These are phyloP conservation scores for Kazachstania kunashirensis DNA, from an alignment of 805 yeast species.

Conservation along the genomic window DNA sequence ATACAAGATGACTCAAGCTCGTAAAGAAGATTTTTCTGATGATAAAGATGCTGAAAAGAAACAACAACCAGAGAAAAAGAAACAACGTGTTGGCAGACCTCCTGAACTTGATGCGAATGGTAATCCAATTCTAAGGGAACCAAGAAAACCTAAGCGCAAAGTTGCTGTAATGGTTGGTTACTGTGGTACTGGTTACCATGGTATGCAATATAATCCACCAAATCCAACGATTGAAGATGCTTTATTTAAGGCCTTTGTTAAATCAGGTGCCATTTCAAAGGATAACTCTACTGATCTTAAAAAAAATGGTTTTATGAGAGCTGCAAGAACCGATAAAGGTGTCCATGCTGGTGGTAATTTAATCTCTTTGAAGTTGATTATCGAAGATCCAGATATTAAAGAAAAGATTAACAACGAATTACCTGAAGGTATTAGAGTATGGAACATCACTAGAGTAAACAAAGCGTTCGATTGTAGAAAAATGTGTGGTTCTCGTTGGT, in stretches of 20 bases:
- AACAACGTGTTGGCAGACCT: conserved; percentile 15
- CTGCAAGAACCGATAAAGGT: conserved; percentile 88
- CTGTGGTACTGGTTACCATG: conserved; percentile 94
- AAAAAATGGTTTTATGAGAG: conserved; percentile 78
- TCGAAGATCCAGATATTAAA: conserved; percentile 49
- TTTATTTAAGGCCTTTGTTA: conserved; percentile 68
- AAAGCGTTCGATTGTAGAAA: conserved; percentile 90
- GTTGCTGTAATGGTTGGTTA: conserved; percentile 88
- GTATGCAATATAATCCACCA: conserved; percentile 90
- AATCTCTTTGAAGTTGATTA: conserved; percentile 68
- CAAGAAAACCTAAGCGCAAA: conserved; percentile 72
- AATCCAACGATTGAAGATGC: conserved; percentile 86
- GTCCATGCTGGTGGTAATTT: conserved; percentile 97
- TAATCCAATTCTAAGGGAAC: conserved; percentile 46
- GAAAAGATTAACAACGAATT: conserved; percentile 61
- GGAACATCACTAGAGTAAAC: conserved; percentile 88
- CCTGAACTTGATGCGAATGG: conserved; percentile 46
- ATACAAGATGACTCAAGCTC: conserved; percentile 27
- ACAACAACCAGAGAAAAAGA: conserved; percentile 18
- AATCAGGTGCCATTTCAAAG: conserved; percentile 79
- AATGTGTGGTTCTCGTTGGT: conserved; percentile 90
- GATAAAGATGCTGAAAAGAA: conserved; percentile 6
- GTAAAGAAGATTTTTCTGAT: conserved; percentile 21
- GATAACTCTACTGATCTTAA: conserved; percentile 84
- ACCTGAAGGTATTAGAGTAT: conserved; percentile 81